A percentile compares a stretch with the other conserved stretches of the same genome.
Conservation (phyloP, 2,329 filamentous ascomycete genomes). For the Chrysoporthe puriensis region DNA sequence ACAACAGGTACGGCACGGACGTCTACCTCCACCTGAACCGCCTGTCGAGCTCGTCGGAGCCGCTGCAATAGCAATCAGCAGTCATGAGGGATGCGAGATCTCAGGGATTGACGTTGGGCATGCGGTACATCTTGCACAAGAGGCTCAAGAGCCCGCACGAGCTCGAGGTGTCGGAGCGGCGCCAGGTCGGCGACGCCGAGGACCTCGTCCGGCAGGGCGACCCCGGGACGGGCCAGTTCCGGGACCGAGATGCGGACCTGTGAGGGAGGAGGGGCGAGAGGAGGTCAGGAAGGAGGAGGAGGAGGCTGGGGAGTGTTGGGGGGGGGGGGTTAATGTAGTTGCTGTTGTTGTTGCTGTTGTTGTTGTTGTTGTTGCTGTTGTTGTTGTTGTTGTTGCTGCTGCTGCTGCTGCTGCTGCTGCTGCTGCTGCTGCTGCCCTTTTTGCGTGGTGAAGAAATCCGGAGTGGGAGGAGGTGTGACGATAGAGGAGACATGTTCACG, state of each 20-base stretch:
- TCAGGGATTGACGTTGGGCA: conserved; percentile 68
- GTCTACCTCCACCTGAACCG: conserved; percentile 98
- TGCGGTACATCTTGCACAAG: conserved; percentile 57
- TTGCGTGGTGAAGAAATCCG: too few species aligned
- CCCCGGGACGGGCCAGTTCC: conserved; percentile 25
- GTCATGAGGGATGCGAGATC: conserved; percentile 75
- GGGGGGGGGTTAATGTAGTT: background rate
- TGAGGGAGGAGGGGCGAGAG: conserved; percentile 31
- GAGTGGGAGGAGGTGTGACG: too few species aligned
- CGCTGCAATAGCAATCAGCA: conserved; percentile 91
- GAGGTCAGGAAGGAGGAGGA: background rate
- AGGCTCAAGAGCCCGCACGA: conserved; percentile 58
- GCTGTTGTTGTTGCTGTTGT: background rate
- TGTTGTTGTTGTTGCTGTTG: background rate
- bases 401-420: too few species aligned
- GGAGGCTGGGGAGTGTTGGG: too few species aligned
- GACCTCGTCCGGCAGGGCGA: conserved; percentile 65
- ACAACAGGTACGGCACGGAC: conserved; percentile 82
- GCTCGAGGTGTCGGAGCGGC: conserved; percentile 79
- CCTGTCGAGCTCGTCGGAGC: conserved; percentile 92
- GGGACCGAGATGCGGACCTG: conserved; percentile 36
- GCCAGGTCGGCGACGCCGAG: conserved; percentile 88
- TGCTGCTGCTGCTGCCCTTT: background rate
- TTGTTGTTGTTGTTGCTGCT: too few species aligned
- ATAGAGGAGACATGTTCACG: too few species aligned